Conservation (phyloP, 2,329 filamentous ascomycete species). For the Talaromyces sp. region DNA sequence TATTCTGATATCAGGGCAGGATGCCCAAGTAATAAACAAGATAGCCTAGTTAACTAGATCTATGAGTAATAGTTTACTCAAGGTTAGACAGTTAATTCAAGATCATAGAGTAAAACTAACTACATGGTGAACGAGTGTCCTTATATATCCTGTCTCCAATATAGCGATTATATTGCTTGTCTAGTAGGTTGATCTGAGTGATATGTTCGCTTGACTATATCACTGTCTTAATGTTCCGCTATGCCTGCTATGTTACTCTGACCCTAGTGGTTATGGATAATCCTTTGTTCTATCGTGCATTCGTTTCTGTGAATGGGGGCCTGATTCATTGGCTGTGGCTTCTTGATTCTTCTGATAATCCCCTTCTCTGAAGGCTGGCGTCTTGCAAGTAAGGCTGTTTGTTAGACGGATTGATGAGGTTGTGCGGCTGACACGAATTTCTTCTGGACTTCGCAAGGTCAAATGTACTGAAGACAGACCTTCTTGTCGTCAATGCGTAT, state of each 20-base stretch:
- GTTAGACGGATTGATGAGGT: too few relatives aligned
- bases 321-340: neutral
- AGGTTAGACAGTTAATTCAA: neutral
- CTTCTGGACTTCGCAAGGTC: too few relatives aligned
- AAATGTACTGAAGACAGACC: too few relatives aligned
- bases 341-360: neutral
- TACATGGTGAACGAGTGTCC: neutral
- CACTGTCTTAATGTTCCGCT: too few relatives aligned
- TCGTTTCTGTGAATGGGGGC: neutral
- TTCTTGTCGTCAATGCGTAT: too few relatives aligned
- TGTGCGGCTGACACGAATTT: too few relatives aligned
- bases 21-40: neutral
- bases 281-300: neutral
- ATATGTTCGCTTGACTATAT: too few relatives aligned
- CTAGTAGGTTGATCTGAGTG: too few relatives aligned
- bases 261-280: neutral
- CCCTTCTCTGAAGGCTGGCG: too few relatives aligned
- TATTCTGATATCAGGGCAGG: neutral
- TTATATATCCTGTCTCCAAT: too few relatives aligned
- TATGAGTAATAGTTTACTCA: neutral
- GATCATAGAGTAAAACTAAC: neutral
- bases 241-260: neutral
- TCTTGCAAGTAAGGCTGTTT: too few relatives aligned
- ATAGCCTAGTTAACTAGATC: neutral
- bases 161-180: neutral